Evolutionary conservation across 495 filamentous ascomycete genomes (phyloP).

Genomic region (Lophiotrema nucula): DNA sequence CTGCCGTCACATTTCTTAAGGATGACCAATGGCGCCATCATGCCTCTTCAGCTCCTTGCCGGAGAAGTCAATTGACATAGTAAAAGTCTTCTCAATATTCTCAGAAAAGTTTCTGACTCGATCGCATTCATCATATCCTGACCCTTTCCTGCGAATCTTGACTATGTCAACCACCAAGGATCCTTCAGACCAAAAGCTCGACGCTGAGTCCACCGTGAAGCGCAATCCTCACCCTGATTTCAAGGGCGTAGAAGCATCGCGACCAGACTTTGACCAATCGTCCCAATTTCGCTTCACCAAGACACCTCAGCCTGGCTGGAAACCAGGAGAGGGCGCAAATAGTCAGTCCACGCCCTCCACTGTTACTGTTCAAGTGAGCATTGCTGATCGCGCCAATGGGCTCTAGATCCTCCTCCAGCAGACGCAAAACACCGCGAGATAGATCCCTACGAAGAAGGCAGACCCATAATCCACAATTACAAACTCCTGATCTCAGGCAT

Average conservation of each 20-base stretch:
- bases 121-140: too few relatives aligned
- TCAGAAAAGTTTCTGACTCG: too few relatives aligned
- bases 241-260: slow-evolving; percentile 68
- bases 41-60: too few relatives aligned
- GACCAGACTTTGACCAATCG: slow-evolving; percentile 62
- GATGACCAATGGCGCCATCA: too few relatives aligned
- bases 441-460: slow-evolving; percentile 72
- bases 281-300: slow-evolving; percentile 58
- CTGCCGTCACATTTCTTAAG: too few relatives aligned
- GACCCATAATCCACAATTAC: slow-evolving; percentile 74
- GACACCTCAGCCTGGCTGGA: slow-evolving; percentile 73
- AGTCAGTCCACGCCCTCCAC: slow-evolving; percentile 52
- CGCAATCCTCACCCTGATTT: slow-evolving; percentile 74
- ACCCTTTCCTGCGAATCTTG: too few relatives aligned
- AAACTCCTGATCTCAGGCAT: slow-evolving; percentile 88
- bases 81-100: too few relatives aligned
- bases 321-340: slow-evolving; percentile 72
- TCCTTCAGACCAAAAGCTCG: slow-evolving; percentile 23
- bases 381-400: too few relatives aligned
- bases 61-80: too few relatives aligned
- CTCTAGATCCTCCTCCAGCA: slow-evolving; percentile 53
- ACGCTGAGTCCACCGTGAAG: slow-evolving; percentile 51
- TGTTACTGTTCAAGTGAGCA: too few relatives aligned
- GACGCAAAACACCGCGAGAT: slow-evolving; percentile 63
- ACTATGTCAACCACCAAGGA: not conserved